Base-by-base conservation (phyloP, 2,329 filamentous ascomycete species). In the Xylariaceae sp. region DNA sequence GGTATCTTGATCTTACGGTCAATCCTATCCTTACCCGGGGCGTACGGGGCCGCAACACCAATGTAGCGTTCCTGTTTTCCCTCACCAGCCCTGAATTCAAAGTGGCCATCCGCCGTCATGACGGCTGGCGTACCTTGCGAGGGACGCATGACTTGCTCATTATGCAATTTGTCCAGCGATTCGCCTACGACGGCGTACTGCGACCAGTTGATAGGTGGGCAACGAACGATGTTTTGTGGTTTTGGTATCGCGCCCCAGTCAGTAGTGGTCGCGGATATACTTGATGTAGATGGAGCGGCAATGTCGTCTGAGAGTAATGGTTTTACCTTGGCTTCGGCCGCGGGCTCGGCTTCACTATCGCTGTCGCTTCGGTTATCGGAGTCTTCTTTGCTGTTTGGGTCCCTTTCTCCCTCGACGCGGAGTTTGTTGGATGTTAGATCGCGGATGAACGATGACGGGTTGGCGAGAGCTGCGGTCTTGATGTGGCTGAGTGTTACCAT, bases 161-260 rank as follows among this genome's bases (percentile, higher is more conserved):
- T 81, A 68, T 97, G 92, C 57, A 97, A 76, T 67, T 85, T 88
- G 69, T 97, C 90, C 34, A 97, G 77, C 1, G 89, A 83, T 54
- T 89, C 87, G 45, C 90, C 92, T 3, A 94, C 84, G n/a, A 97
- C 79, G 61, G 90, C 89, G 69, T 97, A 97, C 66, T 96, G 92
- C 12, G 86, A 83, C 93, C 93, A 97, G 74, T 97, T 96, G 65
- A 97, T 86, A 9, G 90, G 88, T 9, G 93, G 93, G 73, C 87
- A 90, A 39, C 92, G 85, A 22, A 95, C 86, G 1, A 97, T 76
- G 60, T 88, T 88, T 69, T 97, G 93, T 6, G 89, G 84, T 13
- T 80, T 80, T 0, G 92, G 92, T 13, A 97, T 80, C 16, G 73
- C 73, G 2, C 81, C 75, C 74, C 91, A 91, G 22, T 28, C 22